Evolutionary conservation across 345 rosid species (phyloP).

Genomic region (Rhodamnia rubescens): DNA sequence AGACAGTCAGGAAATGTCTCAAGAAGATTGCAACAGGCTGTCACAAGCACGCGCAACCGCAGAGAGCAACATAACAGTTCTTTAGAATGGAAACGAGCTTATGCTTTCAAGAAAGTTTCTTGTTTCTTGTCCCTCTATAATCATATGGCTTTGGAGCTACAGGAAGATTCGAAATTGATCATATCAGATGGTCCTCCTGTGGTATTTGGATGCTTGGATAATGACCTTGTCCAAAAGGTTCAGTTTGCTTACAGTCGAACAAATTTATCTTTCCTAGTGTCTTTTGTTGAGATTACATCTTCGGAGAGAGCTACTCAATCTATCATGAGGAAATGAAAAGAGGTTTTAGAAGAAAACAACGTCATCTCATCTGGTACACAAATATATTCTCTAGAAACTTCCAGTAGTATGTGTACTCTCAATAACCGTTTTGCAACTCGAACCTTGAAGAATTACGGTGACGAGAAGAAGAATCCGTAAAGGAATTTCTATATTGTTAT

Average conservation of each 20-base stretch:
- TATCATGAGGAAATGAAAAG: neutral
- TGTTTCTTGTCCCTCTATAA: neutral
- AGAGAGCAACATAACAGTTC: neutral
- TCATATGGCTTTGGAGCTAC: slow-evolving; percentile 80
- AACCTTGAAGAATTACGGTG: neutral
- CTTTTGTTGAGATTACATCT: no score
- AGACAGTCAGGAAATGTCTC: slow-evolving; percentile 71
- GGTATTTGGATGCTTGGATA: slow-evolving; percentile 50
- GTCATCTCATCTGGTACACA: neutral
- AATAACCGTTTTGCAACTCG: neutral
- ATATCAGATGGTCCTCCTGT: slow-evolving; percentile 89
- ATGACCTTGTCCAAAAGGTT: slow-evolving; percentile 59
- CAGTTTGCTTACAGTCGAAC: neutral
- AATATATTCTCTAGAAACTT: neutral
- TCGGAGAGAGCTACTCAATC: neutral
- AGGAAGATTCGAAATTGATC: slow-evolving; percentile 57
- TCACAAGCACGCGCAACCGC: neutral
- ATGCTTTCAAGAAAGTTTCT: neutral
- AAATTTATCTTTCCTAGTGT: neutral
- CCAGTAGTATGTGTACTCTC: neutral
- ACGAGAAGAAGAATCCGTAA: neutral
- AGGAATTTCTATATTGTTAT: neutral
- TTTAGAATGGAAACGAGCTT: neutral
- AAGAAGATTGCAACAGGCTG: slow-evolving; percentile 54
- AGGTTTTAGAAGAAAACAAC: neutral